Evolutionary conservation across 768 basidiomycete genomes (phyloP), one percentile per base, ranked within the genome.

Genomic region (Phaeotremella skinneri): DNA sequence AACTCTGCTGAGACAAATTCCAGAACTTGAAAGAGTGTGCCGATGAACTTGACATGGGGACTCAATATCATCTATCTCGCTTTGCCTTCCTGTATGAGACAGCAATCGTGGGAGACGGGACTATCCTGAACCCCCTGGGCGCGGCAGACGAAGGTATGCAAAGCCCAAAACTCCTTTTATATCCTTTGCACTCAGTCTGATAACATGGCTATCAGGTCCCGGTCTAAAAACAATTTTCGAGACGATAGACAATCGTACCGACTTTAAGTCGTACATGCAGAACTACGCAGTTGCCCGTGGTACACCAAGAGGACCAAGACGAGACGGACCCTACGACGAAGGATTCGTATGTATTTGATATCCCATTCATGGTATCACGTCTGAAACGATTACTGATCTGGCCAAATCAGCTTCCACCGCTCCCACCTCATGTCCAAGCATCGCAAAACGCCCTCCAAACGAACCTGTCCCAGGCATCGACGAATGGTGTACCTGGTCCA

Each of bases 251-350:
- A 92, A 92, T 68, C 85, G 92, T 37, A 82, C 86, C 32, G 96
- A 99, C 78, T 98, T 99, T 80, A 94, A 89, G 79, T 85, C 83
- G 6, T 99, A 87, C 74, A 97, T 99, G 93, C 91, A 96, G 74
- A 91, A 96, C 74, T 99, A 94, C 73, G 87, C 89, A 0, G 91
- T 93, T 70, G 91, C 91, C 27, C 88, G 89, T 60, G 89, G 87
- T 21, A 58, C 76, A 4, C 69, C 74, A 14, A 81, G 85, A 37
- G 90, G 89, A n/a, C 90, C 89, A 27, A 82, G 89, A 60, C 81
- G 92, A 61, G 90, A 96, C 66, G 93, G 90, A 2, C 91, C 91
- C 2, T 81, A 83, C 52, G 90, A 97, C 53, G 91, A 96, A 74
- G 91, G 91, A 39, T 96, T 91, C 80, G 94, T 97, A 75, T 76